Evolutionary conservation across 192 early-diverging fungal species (phyloP).

Genomic region (Coemansia sp.): DNA sequence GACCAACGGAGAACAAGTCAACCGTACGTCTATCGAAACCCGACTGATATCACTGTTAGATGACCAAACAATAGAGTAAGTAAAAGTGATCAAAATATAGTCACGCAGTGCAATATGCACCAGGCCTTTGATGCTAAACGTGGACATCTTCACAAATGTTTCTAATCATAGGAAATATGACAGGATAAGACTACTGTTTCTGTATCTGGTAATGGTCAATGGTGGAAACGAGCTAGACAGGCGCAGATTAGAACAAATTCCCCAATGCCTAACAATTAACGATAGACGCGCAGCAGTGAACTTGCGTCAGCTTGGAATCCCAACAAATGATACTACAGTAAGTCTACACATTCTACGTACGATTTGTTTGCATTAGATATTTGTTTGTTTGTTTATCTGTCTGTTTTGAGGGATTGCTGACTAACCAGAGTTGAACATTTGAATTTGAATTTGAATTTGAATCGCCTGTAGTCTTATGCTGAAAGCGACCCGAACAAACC

Average conservation of each 20-base stretch:
- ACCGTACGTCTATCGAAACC: constrained; percentile 25
- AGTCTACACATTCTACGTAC: constrained; percentile 1
- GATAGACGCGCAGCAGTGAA: constrained; percentile 47
- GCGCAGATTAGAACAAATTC: constrained; percentile 47
- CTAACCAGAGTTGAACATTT: background rate
- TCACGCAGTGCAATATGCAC: background rate
- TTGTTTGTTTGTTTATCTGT: background rate
- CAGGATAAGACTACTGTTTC: constrained; percentile 37
- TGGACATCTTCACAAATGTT: background rate
- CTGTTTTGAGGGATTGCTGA: background rate
- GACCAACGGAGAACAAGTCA: constrained; percentile 6
- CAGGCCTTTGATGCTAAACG: background rate
- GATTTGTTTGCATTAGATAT: background rate
- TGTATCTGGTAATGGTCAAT: constrained; percentile 41
- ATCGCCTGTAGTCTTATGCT: background rate
- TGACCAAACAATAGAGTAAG: constrained; percentile 38
- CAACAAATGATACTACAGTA: constrained; percentile 23
- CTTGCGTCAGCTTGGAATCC: constrained; percentile 34
- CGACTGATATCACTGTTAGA: constrained; percentile 45
- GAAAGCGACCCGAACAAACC: background rate
- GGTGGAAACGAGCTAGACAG: constrained; percentile 38
- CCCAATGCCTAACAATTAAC: constrained; percentile 35
- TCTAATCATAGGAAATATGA: constrained; percentile 30
- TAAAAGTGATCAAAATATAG: background rate
- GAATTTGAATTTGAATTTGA: background rate